Evolutionary conservation across 1,284 basidiomycete genomes (phyloP), one percentile per base, ranked within the genome.

Genomic region (Leccinum cinnamomeum): DNA sequence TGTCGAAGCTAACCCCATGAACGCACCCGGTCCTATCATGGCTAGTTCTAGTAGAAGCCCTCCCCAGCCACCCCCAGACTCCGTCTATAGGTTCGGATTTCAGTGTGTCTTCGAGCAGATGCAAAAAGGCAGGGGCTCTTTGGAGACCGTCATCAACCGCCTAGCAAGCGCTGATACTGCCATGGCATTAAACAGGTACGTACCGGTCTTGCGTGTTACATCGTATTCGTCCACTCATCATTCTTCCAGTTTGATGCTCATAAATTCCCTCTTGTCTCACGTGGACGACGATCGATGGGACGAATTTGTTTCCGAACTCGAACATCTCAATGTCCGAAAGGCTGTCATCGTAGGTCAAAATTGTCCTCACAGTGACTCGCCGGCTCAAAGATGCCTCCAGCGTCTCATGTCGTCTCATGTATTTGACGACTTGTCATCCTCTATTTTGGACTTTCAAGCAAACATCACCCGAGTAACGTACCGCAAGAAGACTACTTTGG

Each of bases 401-500:
- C 88, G 91, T 61, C 81, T 95, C 35, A 96, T 97, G 89, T 90
- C 92, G 14, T 83, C 90, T 16, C 92, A 92, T 71, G 90, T 90
- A 25, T 87, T 90, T 51, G 94, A 96, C 67, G 94, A 96, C 72
- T 79, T 94, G 54, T 88, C 89, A 3, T 93, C 90, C 0, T 91
- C 89, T 64, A 93, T 97, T 59, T 83, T 97, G 61, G 92, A 96
- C 69, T 97, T 97, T 75, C 95, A 97, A 80, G 88, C 91, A 48
- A 94, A 94, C 74, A 87, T 95, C 69, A 83, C 94, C 59, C 85
- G 91, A 30, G 86, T 95, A 16, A 88, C 90, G 2, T 90, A 93
- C 70, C 85, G 89, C 57, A 90, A 90, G 73, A 93, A 96, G 75
- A 87, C 83, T 7, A 91, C 88, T 0, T 78, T 86, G 2, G 90